Conservation (phyloP, 441 rosid species). For the Daphne laureola region DNA sequence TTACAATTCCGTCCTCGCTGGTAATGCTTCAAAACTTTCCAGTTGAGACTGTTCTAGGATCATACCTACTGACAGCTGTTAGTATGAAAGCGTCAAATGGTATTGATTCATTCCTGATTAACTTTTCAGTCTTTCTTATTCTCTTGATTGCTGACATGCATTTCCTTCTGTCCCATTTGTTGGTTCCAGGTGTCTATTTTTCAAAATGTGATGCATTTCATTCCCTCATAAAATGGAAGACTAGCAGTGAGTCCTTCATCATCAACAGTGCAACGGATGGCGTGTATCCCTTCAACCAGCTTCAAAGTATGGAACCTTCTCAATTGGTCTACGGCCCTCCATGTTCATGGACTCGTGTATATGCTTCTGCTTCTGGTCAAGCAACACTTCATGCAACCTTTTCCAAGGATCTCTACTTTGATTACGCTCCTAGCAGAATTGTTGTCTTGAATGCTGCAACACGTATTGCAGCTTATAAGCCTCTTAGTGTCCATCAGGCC, state of each 20-base stretch:
- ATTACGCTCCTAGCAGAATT: conserved; percentile 46
- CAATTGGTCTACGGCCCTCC: conserved; percentile 41
- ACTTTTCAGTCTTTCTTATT: conserved; percentile 9
- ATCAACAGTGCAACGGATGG: conserved; percentile 51
- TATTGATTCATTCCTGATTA: conserved; percentile 23
- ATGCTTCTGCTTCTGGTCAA: conserved; percentile 69
- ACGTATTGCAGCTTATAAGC: conserved; percentile 73
- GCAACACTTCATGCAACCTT: conserved; percentile 73
- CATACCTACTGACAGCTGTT: conserved; percentile 76
- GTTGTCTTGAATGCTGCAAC: conserved; percentile 61
- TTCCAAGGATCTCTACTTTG: conserved; percentile 52
- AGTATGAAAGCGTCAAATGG: conserved; percentile 80
- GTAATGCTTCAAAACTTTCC: conserved; percentile 75
- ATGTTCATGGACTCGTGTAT: conserved; percentile 70
- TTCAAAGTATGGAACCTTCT: conserved; percentile 22
- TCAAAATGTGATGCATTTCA: conserved; percentile 79
- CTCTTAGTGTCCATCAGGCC: conserved; percentile 56
- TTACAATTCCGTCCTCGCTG: conserved; percentile 71
- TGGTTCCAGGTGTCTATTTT: conserved; percentile 59
- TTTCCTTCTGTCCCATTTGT: conserved; percentile 19
- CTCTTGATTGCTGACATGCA: conserved; percentile 17
- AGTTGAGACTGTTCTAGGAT: conserved; percentile 82
- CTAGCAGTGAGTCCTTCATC: conserved; percentile 65
- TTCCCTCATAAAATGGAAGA: conserved; percentile 68
- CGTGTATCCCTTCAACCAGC: conserved; percentile 28